Conservation (phyloP, 2,329 filamentous ascomycete species). For the Xylariaceae sp. region DNA sequence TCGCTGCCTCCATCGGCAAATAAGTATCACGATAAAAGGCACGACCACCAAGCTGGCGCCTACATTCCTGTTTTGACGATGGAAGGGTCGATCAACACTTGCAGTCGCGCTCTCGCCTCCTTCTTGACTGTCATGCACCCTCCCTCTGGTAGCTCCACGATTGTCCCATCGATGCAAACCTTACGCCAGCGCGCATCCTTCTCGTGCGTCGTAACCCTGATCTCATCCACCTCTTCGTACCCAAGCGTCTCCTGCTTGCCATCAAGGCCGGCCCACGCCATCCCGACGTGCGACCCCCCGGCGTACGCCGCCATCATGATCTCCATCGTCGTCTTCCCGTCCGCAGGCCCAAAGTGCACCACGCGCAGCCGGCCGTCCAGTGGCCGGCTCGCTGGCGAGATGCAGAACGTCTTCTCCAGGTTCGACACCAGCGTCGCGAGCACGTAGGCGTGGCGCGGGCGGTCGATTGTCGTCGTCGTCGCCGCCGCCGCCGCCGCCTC, state of each 20-base stretch:
- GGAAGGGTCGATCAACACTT: too few species aligned
- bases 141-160: slow-evolving; percentile 65
- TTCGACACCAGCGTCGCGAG: slow-evolving; percentile 74
- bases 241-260: slow-evolving; percentile 44
- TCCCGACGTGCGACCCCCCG: slow-evolving; percentile 51
- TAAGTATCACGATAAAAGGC: too few species aligned
- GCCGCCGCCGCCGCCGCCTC: neutral
- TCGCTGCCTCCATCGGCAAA: too few species aligned
- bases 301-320: slow-evolving; percentile 67
- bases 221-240: slow-evolving; percentile 66
- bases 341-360: slow-evolving; percentile 68
- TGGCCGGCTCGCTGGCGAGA: slow-evolving; percentile 68
- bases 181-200: slow-evolving; percentile 72
- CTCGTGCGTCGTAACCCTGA: slow-evolving; percentile 65
- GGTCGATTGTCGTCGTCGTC: slow-evolving; percentile 22
- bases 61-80: too few species aligned
- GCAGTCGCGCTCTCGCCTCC: slow-evolving; percentile 37
- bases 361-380: slow-evolving; percentile 68
- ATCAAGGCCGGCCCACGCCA: slow-evolving; percentile 31
- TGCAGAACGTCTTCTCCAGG: slow-evolving; percentile 75
- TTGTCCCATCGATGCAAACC: slow-evolving; percentile 88
- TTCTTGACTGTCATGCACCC: slow-evolving; percentile 67
- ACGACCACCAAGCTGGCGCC: too few species aligned
- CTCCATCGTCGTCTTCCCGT: slow-evolving; percentile 64
- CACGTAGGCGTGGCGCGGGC: slow-evolving; percentile 66